These are phyloP conservation scores for Podospora sp. DNA, from an alignment of 495 filamentous ascomycete genomes.

Conservation along the genomic window DNA sequence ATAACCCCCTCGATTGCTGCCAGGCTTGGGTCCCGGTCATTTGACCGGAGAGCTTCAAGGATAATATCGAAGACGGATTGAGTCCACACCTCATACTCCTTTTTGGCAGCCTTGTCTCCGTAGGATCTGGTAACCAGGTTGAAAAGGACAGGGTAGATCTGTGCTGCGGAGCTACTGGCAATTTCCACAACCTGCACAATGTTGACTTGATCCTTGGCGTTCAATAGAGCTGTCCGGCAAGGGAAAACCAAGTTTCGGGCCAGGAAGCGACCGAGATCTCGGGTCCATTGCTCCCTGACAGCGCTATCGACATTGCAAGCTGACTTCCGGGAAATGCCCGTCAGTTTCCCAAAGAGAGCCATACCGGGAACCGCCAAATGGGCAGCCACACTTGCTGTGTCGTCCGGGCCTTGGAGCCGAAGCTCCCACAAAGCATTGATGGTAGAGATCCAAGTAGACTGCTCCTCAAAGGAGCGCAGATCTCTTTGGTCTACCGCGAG, in stretches of 20 bases:
- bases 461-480: constrained; percentile 25
- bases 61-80: constrained; percentile 64
- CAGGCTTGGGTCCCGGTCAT: constrained; percentile 17
- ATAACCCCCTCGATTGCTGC: constrained; percentile 42
- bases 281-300: constrained; percentile 36
- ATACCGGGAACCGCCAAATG: constrained; percentile 38
- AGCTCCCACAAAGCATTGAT: constrained; percentile 47
- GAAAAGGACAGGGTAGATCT: constrained; percentile 54
- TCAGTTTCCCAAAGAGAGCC: constrained; percentile 41
- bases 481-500: constrained; percentile 31
- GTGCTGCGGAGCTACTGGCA: constrained; percentile 33
- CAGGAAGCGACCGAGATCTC: constrained; percentile 62
- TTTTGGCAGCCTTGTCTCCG: constrained; percentile 54
- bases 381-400: constrained; percentile 44
- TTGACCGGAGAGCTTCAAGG: constrained; percentile 29
- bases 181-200: constrained; percentile 39
- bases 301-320: constrained; percentile 17
- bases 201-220: constrained; percentile 40
- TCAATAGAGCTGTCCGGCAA: constrained; percentile 59
- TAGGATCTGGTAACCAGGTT: constrained; percentile 60
- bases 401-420: constrained; percentile 42
- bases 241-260: constrained; percentile 73
- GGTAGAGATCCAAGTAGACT: constrained; percentile 44
- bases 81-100: constrained; percentile 65
- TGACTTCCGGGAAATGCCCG: constrained; percentile 26